These are phyloP conservation scores for Pinus tabuliformis DNA, from an alignment of 75 land plant genomes.

Conservation along the genomic window DNA sequence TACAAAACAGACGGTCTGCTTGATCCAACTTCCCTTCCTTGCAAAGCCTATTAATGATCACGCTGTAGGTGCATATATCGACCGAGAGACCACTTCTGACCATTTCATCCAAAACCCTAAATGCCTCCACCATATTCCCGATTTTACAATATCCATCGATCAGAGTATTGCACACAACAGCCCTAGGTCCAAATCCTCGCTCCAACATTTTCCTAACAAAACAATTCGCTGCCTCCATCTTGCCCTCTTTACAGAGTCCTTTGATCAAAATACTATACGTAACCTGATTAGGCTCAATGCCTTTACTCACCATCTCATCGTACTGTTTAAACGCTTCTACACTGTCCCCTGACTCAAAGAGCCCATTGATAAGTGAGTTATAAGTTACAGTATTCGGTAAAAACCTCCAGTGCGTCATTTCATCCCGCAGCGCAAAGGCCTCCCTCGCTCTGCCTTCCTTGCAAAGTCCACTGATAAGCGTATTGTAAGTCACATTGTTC, in stretches of 20 bases:
- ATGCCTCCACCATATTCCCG: slow-evolving; percentile 40
- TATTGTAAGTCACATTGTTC: slow-evolving; percentile 54
- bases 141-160: slow-evolving; percentile 50
- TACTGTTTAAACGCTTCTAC: slow-evolving; percentile 38
- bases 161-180: slow-evolving; percentile 45
- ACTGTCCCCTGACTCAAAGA: slow-evolving; percentile 34
- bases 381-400: slow-evolving; percentile 55
- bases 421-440: slow-evolving; percentile 29
- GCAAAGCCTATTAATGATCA: slow-evolving; percentile 44
- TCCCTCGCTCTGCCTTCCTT: slow-evolving; percentile 43
- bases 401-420: slow-evolving; percentile 32
- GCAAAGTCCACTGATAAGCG: slow-evolving; percentile 48
- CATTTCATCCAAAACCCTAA: slow-evolving; percentile 50
- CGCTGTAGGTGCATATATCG: slow-evolving; percentile 48
- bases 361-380: slow-evolving; percentile 56
- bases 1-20: slow-evolving; percentile 34
- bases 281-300: slow-evolving; percentile 40
- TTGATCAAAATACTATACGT: slow-evolving; percentile 57
- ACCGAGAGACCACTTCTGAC: slow-evolving; percentile 33
- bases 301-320: slow-evolving; percentile 51
- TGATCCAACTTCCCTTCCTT: slow-evolving; percentile 35
- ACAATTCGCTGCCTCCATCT: slow-evolving; percentile 45
- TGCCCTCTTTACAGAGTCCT: slow-evolving; percentile 54
- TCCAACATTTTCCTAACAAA: slow-evolving; percentile 41
- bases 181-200: slow-evolving; percentile 30